Evolutionary conservation across 805 yeast species (phyloP), one percentile per base, ranked within the genome.

Genomic region (Sungouiella blattae): DNA sequence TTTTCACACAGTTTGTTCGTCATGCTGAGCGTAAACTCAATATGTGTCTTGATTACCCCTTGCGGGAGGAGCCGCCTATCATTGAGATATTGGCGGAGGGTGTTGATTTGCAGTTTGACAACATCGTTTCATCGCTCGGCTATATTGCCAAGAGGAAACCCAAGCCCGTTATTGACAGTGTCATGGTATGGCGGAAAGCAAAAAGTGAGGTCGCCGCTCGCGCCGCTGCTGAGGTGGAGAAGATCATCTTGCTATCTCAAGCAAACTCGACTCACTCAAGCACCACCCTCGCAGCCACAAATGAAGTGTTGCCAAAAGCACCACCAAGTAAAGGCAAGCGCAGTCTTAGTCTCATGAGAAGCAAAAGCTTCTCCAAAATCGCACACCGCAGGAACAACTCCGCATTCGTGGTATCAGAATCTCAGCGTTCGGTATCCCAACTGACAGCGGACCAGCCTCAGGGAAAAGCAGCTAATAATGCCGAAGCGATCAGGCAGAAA

Each of bases 181-280:
- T 93, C 40, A 89, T 93, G 98, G 89, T 86, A 55, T 93, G 99
- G 99, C 74, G 98, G 41, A 87, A 91, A 56, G 78, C 91, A 2
- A 93, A 93, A 58, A 80, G 94, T 11, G 98, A 91, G 49, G 81
- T 84, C 3, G 87, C 95, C 2, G 50, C 62, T 4, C 52, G 67
- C 58, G 73, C 73, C 3, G 64, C 69, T 2, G 41, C 54, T 1
- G 73, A 67, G 36, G 64, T 67, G 11, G 73, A 67, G 26, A 52
- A 56, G 29, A 53, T 52, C 2, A 29, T 59, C 20, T 28, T 37
- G 11, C 37, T 43, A 2, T 75, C 77, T 3, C 43, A 39, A 17
- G 11, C 21, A 7, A 12, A 11, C 6, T 18, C 23, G 5, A 12
- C 18, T 9, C 24, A 12, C 12, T 7, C 14, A 11, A 14, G 12